Evolutionary conservation across 2,329 filamentous ascomycete species (phyloP), one percentile per base, ranked within the genome.

Genomic region (Dothideomycetes sp.): DNA sequence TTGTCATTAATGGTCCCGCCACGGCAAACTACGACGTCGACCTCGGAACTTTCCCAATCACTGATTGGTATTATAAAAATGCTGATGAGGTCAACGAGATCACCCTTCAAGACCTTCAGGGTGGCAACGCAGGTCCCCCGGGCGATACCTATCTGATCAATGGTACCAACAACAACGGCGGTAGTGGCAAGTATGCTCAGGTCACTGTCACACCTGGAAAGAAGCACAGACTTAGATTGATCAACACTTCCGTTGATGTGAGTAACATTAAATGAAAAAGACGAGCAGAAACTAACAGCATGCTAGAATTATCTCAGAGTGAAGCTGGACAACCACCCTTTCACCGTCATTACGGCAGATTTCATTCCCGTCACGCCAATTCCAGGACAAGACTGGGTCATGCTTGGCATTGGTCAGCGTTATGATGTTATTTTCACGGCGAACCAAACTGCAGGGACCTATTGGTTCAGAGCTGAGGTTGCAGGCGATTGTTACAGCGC

Each of bases 351-450:
- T 14, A 45, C 55, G 5, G 49, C 56, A 17, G 59, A 62, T 43
- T 60, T 60, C 38, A 56, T 62, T 10, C 59, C 59, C 1, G 51
- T 61, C 34, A 47, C 47, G 9, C 24, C 38, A 18, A n/a, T 36
- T 42, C 14, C 49, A 31, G 31, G 38, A 40, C 34, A 40, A 32
- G 34, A 52, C 19, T 61, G 55, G 44, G 30, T 66, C 1, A 48
- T 64, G 16, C 45, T 68, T 5, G 60, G 51, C 5, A 64, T 66
- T 17, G 63, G 59, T 7, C 65, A 68, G 45, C 59, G 65, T 3
- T 67, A 68, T 54, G 65, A 69, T 37, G 64, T 68, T 4, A 52
- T 68, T 39, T 59, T 69, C 50, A 58, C 51, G n/a, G 61, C 64
- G 31, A 65, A 67, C 40, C 63, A 66, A 45, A 56, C 63, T 3